Base-by-base conservation (phyloP, 2,329 filamentous ascomycete genomes). In the Didymosphaeria variabile region DNA sequence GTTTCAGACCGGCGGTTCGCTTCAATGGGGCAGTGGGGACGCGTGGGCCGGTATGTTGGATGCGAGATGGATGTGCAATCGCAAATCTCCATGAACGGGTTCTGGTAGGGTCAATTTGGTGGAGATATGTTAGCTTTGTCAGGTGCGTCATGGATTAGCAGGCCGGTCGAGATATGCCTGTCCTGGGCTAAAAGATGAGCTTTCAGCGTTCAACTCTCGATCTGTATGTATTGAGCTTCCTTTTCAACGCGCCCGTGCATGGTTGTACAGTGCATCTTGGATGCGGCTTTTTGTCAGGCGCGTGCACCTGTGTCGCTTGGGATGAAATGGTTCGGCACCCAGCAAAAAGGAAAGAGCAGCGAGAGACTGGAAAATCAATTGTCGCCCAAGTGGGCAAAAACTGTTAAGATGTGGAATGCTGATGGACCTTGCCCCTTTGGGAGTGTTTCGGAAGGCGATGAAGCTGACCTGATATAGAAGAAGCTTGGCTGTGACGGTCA, bases 381-480 rank as follows among this genome's bases (percentile, higher is more conserved):
- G 26, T 51, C 19, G 51, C 52, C 54, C n/a, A 47, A 19, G n/a
- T 56, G 29, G 31, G 29, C n/a, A 17, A 55, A 29, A n/a, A 26
- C 12, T 19, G 17, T 17, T 56, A 17, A 23, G 19, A 36, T 47
- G 31, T 60, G 9, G 51, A 51, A 44, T 49, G 36, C 60, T 58
- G 60, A 51, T 57, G 57, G 56, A 34, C 60, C 60, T 63, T 57
- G 19, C 60, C 57, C 47, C 54, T 42, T 60, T 63, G 5, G 53
- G 57, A 10, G 21, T 42, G 2, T 5, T 21, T 32, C 40, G 19
- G 29, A 60, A 57, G 38, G 47, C 32, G 26, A 46, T 49, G 32
- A 29, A 50, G 49, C 32, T 61, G 19, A 26, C 26, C 56, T 57
- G 5, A 53, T 49, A 31, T 21, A 32, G 36, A 47, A 47, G 19